Conservation (phyloP, 2,329 filamentous ascomycete species). For the Lasiodiplodia gonubiensis region DNA sequence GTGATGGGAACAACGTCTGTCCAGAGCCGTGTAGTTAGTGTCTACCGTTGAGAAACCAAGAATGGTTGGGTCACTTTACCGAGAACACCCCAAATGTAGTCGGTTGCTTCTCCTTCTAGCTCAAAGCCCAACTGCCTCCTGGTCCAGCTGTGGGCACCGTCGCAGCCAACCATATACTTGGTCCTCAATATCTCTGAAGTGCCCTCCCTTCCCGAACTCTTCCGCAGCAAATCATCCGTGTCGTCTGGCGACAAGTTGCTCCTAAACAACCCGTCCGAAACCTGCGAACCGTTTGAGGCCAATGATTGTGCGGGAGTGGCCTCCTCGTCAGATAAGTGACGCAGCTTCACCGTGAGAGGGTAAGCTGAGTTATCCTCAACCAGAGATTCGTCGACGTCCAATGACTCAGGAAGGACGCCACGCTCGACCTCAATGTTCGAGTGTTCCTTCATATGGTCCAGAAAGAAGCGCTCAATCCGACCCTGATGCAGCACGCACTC, state of each 20-base stretch:
- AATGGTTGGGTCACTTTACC: constrained; percentile 36
- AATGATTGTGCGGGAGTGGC: constrained; percentile 53
- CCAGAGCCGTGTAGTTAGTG: neutral
- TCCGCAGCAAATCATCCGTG: constrained; percentile 58
- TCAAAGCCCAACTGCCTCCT: constrained; percentile 63
- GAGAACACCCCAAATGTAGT: constrained; percentile 60
- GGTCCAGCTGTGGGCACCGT: constrained; percentile 72
- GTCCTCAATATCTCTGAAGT: constrained; percentile 55
- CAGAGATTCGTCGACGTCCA: constrained; percentile 60
- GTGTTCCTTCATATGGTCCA: constrained; percentile 64
- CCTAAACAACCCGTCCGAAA: constrained; percentile 62
- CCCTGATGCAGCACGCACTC: constrained; percentile 74
- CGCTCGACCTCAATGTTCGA: constrained; percentile 62
- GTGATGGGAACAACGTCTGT: constrained; percentile 60
- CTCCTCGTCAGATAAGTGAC: constrained; percentile 64
- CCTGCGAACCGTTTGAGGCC: constrained; percentile 33
- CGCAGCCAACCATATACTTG: constrained; percentile 71
- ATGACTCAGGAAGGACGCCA: constrained; percentile 61
- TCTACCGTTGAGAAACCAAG: constrained; percentile 31
- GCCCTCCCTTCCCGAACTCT: constrained; percentile 44
- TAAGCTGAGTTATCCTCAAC: constrained; percentile 60
- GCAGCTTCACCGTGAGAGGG: constrained; percentile 65
- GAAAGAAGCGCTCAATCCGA: constrained; percentile 70
- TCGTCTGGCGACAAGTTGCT: constrained; percentile 65
- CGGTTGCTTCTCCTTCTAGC: constrained; percentile 62